Evolutionary conservation across 257 asterid genomes (phyloP).

Genomic region (Rauvolfia tetraphylla): DNA sequence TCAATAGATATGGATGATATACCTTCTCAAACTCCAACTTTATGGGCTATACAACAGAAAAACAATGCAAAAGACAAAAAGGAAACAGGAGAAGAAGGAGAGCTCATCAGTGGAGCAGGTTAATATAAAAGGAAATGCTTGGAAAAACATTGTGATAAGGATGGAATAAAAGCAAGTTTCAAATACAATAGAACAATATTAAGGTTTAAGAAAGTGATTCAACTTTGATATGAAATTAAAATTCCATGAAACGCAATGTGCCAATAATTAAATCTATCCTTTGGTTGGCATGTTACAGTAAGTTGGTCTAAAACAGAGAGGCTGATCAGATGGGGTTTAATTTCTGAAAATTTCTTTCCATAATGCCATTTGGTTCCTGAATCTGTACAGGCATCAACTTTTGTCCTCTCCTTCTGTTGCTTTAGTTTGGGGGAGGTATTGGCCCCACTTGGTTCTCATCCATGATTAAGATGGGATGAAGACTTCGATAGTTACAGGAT

Average conservation of each 20-base stretch:
- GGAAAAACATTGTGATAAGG: background rate
- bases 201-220: background rate
- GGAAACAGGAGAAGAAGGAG: background rate
- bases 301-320: background rate
- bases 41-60: constrained; percentile 61
- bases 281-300: background rate
- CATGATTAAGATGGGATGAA: background rate
- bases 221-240: background rate
- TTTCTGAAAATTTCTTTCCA: background rate
- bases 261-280: background rate
- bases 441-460: background rate
- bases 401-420: background rate
- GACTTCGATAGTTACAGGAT: background rate
- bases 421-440: background rate
- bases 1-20: constrained; percentile 82
- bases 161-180: background rate
- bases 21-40: constrained; percentile 97
- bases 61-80: background rate
- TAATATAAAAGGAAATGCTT: background rate
- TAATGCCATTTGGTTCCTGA: background rate
- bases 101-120: background rate
- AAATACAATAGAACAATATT: background rate
- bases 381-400: background rate
- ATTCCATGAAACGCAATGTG: background rate
- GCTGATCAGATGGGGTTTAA: background rate